phyloP scores from a whole-genome alignment of 148 eudicot genomes.

The Rhododendron molle region DNA sequence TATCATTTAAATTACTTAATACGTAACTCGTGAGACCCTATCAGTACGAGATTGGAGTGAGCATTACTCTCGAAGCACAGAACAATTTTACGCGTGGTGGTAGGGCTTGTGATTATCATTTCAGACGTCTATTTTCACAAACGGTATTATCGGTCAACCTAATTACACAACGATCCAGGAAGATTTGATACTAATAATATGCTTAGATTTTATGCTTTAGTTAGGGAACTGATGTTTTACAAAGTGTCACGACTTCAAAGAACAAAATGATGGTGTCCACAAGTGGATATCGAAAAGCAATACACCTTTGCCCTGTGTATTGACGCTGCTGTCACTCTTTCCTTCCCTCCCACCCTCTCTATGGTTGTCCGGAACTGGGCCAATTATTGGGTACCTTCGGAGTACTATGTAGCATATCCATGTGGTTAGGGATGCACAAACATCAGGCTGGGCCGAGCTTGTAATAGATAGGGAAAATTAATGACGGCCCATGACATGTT shows the following conservation, averaged over 20 bases:
- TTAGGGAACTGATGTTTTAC: not conserved
- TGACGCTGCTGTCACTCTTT: not conserved
- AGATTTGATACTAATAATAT: not conserved
- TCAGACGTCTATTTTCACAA: not conserved
- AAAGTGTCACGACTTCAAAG: slow-evolving; percentile 10
- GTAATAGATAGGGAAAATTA: too few species aligned
- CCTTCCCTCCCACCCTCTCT: not conserved
- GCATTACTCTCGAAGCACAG: not conserved
- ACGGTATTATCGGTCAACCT: not conserved
- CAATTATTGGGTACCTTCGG: too few species aligned
- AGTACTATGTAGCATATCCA: too few species aligned
- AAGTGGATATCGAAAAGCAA: slow-evolving; percentile 22
- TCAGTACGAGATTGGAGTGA: too few species aligned
- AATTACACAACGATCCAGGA: slow-evolving; percentile 1
- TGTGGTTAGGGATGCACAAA: not conserved
- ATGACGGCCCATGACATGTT: too few species aligned
- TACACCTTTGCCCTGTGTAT: not conserved
- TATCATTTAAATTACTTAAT: not conserved
- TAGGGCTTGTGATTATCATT: not conserved
- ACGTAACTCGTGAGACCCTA: not conserved
- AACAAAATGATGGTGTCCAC: slow-evolving; percentile 29
- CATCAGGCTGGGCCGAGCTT: too few species aligned
- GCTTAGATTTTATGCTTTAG: slow-evolving; percentile 11
- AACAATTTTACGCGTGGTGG: not conserved
- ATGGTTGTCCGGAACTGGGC: too few species aligned